Percentiles rank a stretch among this genome's conserved stretches.
Evolutionary conservation across 1,284 basidiomycete genomes (phyloP).

Genomic region (Ceratobasidium sp.): DNA sequence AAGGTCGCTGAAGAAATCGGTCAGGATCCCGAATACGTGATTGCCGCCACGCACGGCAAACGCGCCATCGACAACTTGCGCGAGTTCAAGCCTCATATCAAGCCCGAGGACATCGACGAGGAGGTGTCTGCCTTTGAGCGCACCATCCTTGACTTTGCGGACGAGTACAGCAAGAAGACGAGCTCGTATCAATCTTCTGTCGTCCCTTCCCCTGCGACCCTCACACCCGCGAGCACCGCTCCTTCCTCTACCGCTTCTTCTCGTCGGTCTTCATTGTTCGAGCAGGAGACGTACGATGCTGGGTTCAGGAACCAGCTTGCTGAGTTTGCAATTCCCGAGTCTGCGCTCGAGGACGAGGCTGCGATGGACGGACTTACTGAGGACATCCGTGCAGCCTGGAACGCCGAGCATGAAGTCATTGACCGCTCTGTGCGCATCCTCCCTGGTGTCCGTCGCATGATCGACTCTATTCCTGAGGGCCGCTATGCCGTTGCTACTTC

Average conservation of each 20-base stretch:
- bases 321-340: constrained; percentile 61
- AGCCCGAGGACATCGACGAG: constrained; percentile 73
- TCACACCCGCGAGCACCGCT: constrained; percentile 49
- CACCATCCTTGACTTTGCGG: constrained; percentile 79
- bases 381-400: constrained; percentile 63
- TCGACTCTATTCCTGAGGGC: constrained; percentile 75
- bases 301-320: constrained; percentile 63
- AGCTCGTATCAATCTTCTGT: constrained; percentile 48
- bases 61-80: constrained; percentile 76
- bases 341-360: constrained; percentile 57
- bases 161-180: constrained; percentile 65
- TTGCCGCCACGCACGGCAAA: constrained; percentile 82
- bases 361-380: constrained; percentile 60
- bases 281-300: constrained; percentile 37
- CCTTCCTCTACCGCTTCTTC: constrained; percentile 58
- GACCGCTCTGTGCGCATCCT: constrained; percentile 80
- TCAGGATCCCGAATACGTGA: constrained; percentile 73
- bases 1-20: constrained; percentile 79
- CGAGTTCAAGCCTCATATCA: constrained; percentile 70
- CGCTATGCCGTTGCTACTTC: constrained; percentile 82
- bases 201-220: constrained; percentile 51
- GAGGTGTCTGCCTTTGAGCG: constrained; percentile 78
- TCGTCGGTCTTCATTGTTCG: constrained; percentile 60
- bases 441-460: constrained; percentile 78
- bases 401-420: constrained; percentile 70